A percentile compares a stretch with the other conserved stretches of the same genome.
Conservation (phyloP, 805 yeast genomes). For the Jamesozyma spencerorum region DNA sequence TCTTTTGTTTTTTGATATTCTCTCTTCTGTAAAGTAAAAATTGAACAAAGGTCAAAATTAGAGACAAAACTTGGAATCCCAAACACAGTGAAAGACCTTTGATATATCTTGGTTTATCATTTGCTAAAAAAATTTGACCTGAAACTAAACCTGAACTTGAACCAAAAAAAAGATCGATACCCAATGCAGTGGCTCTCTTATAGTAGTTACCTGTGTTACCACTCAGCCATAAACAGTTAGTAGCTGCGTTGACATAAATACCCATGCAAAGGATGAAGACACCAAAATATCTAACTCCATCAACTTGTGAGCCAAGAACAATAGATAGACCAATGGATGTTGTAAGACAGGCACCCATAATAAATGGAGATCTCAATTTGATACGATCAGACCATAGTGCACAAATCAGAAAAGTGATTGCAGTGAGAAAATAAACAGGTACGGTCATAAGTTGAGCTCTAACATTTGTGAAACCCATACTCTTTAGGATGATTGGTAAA, state of each 20-base stretch:
- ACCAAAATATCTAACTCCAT: conserved; percentile 33
- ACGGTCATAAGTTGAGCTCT: conserved; percentile 73
- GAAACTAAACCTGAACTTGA: conserved; percentile 32
- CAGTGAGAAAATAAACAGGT: conserved; percentile 76
- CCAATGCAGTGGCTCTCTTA: conserved; percentile 34
- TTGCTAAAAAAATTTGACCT: conserved; percentile 30
- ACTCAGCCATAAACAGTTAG: conserved; percentile 33
- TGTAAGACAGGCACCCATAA: conserved; percentile 28
- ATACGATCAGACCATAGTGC: conserved; percentile 55
- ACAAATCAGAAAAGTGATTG: conserved; percentile 52
- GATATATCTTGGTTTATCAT: conserved; percentile 34
- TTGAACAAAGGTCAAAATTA: conserved; percentile 30
- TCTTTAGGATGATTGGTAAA: conserved; percentile 30
- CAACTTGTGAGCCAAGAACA: conserved; percentile 25
- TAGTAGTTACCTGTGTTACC: conserved; percentile 34
- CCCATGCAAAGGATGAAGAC: conserved; percentile 34
- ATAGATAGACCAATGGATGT: conserved; percentile 30
- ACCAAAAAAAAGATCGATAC: conserved; percentile 31
- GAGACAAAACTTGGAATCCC: conserved; percentile 36
- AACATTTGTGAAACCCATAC: conserved; percentile 47
- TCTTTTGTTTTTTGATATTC: conserved; percentile 30
- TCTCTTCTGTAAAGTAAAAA: conserved; percentile 28
- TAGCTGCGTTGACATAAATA: conserved; percentile 33
- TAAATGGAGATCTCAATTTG: conserved; percentile 37
- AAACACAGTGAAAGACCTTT: conserved; percentile 36